Percentiles rank a stretch among this genome's conserved stretches.
phyloP scores from a whole-genome alignment of 2,329 filamentous ascomycete species.

The Coniella vitis region DNA sequence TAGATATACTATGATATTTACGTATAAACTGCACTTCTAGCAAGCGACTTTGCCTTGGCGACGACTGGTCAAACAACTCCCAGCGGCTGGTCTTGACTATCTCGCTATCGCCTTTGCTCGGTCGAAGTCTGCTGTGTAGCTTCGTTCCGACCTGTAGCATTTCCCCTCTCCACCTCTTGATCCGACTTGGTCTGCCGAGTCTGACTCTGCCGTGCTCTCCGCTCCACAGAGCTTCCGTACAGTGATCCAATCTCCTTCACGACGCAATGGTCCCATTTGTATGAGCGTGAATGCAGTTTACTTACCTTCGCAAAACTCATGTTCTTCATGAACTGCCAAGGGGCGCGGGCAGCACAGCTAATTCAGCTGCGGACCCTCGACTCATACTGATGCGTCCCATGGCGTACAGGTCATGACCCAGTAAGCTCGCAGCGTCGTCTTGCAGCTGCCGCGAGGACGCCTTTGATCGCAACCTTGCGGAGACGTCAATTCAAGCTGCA shows the following conservation, averaged over 20 bases:
- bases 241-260: no score
- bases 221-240: not conserved
- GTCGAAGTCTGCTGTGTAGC: not conserved
- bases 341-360: not conserved
- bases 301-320: no score
- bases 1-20: not conserved
- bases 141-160: not conserved
- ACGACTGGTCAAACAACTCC: not conserved
- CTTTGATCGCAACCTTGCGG: not conserved
- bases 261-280: no score
- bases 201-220: not conserved
- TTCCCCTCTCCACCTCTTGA: no score
- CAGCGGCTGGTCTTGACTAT: not conserved
- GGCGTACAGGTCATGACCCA: no score
- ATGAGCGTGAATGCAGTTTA: no score
- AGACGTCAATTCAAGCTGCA: not conserved
- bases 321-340: no score
- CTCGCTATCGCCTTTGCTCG: not conserved
- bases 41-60: not conserved
- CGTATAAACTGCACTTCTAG: not conserved
- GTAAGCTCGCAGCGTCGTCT: not conserved
- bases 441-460: not conserved
- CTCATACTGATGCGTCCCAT: no score
- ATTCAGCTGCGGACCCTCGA: no score
- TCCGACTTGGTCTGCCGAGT: not conserved